Conservation (phyloP, 1,284 basidiomycete species). For the Cryptococcus depauperatus region DNA sequence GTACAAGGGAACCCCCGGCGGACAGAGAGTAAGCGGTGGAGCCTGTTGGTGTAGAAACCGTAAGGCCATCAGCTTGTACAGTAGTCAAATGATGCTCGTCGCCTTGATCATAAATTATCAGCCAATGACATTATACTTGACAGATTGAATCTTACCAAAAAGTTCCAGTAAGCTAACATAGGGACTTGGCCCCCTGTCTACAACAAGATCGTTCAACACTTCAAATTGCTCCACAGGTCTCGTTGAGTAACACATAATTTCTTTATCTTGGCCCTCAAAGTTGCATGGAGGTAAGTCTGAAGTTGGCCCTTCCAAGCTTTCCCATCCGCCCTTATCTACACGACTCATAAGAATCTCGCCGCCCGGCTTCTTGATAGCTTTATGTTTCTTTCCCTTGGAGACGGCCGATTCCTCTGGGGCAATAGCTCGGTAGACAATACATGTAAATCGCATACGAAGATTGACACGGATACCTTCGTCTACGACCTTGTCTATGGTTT, state of each 20-base stretch:
- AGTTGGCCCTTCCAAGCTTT: constrained; percentile 69
- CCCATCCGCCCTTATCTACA: constrained; percentile 81
- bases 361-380: constrained; percentile 80
- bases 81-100: constrained; percentile 99
- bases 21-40: constrained; percentile 99
- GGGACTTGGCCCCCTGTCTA: constrained; percentile 95
- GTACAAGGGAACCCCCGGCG: constrained; percentile 93
- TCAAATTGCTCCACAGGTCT: constrained; percentile 94
- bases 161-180: constrained; percentile 94
- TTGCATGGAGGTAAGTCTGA: constrained; percentile 5
- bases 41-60: constrained; percentile 92
- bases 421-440: constrained; percentile 90
- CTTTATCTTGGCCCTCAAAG: constrained; percentile 64
- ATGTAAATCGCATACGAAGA: constrained; percentile 97
- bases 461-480: constrained; percentile 95
- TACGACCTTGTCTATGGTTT: constrained; percentile 81
- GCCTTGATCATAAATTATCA: constrained; percentile 51
- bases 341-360: constrained; percentile 93
- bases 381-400: constrained; percentile 52
- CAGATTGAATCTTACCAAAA: constrained; percentile 89
- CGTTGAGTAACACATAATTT: constrained; percentile 97
- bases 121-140: background rate
- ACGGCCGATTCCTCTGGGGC: constrained; percentile 53
- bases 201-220: constrained; percentile 94
- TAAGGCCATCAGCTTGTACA: constrained; percentile 94